Base-by-base conservation (phyloP, 768 basidiomycete species). In the Hericium erinaceus region DNA sequence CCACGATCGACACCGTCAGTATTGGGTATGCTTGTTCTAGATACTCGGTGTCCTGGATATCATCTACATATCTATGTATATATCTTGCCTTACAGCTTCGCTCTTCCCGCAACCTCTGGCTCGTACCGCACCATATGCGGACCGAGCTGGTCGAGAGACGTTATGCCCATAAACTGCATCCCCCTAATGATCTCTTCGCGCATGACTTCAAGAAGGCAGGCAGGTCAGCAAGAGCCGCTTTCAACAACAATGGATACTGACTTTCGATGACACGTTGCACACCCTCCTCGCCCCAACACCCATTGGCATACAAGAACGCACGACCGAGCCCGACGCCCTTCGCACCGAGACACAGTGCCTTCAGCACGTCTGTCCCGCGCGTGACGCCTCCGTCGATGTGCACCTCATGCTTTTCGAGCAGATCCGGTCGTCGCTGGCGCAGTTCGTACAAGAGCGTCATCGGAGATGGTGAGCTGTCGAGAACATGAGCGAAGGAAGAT, bases 341-440 rank as follows among this genome's bases (percentile, higher is more conserved):
- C 4, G 78, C 78, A 4, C 78, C 78, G 0, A 79, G 70, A 60
- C 77, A 78, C n/a, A 79, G 65, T 1, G 77, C 77, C 61, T 78
- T 79, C 59, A 79, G 68, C 37, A 77, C 76, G 62, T 78, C 77
- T 38, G 75, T 77, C 1, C 77, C 77, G 53, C 77, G 64, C 26
- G 75, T 61, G 18, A 77, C 69, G 4, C 77, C 77, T 15, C 77
- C 77, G 57, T 79, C 78, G 51, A 78, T 70, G 64, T 74, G 75
- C 16, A 80, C 69, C 57, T 74, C 74, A 33, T 71, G 66, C 33
- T 61, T 64, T 38, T 63, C 58, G n/a, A 77, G 55, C 13, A 77
- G 63, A 59, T 76, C 73, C 0, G 77, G 77, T 57, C 74, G 69
- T 39, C 64, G 58, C 59, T 75, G 70, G 56, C 69, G 70, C 60